phyloP scores from a whole-genome alignment of 2,329 filamentous ascomycete species.

The Beauveria rudraprayagi region DNA sequence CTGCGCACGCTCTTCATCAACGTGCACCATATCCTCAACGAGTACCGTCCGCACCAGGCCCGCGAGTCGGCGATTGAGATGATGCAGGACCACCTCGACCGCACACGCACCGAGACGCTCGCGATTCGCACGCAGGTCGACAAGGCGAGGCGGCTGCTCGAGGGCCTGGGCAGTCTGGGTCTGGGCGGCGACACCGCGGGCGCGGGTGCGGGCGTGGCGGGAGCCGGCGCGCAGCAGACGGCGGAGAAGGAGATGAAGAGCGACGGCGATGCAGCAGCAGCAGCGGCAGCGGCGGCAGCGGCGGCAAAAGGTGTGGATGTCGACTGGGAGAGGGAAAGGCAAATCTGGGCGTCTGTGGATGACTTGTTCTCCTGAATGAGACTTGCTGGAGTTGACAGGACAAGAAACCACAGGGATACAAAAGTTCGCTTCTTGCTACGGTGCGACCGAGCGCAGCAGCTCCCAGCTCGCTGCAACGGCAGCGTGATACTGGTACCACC shows the following conservation, averaged over 20 bases:
- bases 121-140: constrained; percentile 59
- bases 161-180: constrained; percentile 53
- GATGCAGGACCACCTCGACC: constrained; percentile 78
- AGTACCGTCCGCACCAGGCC: constrained; percentile 89
- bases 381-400: not conserved
- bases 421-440: not conserved
- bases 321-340: constrained; percentile 18
- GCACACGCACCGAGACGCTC: constrained; percentile 63
- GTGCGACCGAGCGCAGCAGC: not conserved
- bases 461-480: not conserved
- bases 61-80: constrained; percentile 77
- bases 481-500: not conserved
- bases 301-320: constrained; percentile 13
- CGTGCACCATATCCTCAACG: constrained; percentile 86
- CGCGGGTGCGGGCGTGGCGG: constrained; percentile 4
- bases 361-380: constrained; percentile 28
- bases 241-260: constrained; percentile 12
- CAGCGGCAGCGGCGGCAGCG: not conserved
- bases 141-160: constrained; percentile 65
- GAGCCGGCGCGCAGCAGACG: not conserved
- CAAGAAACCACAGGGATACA: not conserved
- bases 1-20: constrained; percentile 80
- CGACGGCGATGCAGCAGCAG: too few species aligned
- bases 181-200: constrained; percentile 15
- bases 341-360: constrained; percentile 36